A percentile compares a stretch with the other conserved stretches of the same genome.
Evolutionary conservation across 306 rosid species (phyloP).

Genomic region (Cicer chorassanicum): DNA sequence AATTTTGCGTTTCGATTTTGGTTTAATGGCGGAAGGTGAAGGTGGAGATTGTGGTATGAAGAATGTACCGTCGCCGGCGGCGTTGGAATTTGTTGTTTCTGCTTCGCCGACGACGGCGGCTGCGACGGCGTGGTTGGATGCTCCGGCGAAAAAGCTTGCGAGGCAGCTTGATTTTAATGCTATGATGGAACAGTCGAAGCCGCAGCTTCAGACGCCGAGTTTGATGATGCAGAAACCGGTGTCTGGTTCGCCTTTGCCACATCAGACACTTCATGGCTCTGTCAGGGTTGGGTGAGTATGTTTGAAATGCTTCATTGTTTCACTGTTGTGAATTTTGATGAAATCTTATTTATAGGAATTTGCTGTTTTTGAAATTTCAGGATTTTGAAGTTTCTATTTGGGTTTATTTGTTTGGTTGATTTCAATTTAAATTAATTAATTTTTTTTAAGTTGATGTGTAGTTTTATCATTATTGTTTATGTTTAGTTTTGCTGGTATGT

Average conservation of each 20-base stretch:
- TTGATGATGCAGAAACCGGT: constrained; percentile 48
- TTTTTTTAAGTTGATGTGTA: neutral
- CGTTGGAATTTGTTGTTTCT: constrained; percentile 44
- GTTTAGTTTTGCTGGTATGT: neutral
- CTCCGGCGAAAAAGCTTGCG: constrained; percentile 85
- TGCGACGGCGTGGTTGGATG: constrained; percentile 54
- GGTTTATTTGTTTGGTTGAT: neutral
- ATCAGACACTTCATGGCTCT: constrained; percentile 56
- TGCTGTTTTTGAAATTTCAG: neutral
- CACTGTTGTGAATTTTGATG: neutral
- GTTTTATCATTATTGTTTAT: neutral
- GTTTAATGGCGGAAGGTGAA: constrained; percentile 88
- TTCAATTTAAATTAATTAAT: neutral
- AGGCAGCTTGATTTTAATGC: constrained; percentile 95
- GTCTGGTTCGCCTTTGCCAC: constrained; percentile 50
- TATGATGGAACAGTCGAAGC: constrained; percentile 54
- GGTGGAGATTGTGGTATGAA: constrained; percentile 59
- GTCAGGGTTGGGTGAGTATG: constrained; percentile 75
- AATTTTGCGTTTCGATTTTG: constrained; percentile 26
- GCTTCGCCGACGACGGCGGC: constrained; percentile 44
- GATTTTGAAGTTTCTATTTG: neutral
- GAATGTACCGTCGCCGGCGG: constrained; percentile 48
- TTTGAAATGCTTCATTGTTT: constrained; percentile 26
- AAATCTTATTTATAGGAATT: neutral
- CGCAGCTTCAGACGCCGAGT: constrained; percentile 43